phyloP scores from a whole-genome alignment of 163 green algal species.

The Volvox carteri region DNA sequence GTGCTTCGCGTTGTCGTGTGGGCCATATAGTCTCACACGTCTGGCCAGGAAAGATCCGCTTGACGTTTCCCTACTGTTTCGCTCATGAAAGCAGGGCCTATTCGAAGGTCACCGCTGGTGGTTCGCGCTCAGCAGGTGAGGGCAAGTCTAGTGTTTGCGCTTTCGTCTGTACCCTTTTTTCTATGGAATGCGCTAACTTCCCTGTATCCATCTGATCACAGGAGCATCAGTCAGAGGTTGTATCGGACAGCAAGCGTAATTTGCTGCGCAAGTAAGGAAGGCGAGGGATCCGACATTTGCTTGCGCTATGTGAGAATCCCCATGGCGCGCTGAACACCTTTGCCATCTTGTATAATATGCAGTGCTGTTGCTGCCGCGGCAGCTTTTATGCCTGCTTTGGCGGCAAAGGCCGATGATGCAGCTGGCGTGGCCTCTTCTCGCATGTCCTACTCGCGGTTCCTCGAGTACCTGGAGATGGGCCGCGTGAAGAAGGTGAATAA shows the following conservation, averaged over 20 bases:
- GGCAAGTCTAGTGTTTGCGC: neutral
- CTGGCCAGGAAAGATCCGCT: neutral
- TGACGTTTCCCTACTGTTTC: neutral
- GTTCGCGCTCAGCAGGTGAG: slow-evolving; percentile 36
- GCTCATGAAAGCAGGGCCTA: neutral
- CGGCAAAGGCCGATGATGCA: slow-evolving; percentile 72
- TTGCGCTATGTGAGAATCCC: neutral
- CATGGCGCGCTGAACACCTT: neutral
- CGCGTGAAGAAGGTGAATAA: slow-evolving; percentile 98
- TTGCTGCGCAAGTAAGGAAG: slow-evolving; percentile 50
- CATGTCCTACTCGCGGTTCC: slow-evolving; percentile 99
- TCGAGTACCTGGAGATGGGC: slow-evolving; percentile 99
- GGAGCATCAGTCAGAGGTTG: neutral
- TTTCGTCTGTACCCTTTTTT: neutral
- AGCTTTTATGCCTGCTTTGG: slow-evolving; percentile 59
- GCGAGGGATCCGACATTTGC: neutral
- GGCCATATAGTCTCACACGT: neutral
- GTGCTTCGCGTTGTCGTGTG: neutral
- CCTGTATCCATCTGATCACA: neutral
- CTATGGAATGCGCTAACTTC: neutral
- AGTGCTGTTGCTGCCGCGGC: slow-evolving; percentile 56
- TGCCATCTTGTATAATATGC: neutral
- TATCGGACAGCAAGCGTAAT: slow-evolving; percentile 35
- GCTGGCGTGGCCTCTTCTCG: slow-evolving; percentile 92
- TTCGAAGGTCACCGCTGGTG: neutral